Evolutionary conservation across 495 filamentous ascomycete genomes (phyloP), one percentile per base, ranked within the genome.

Genomic region (Melanomma pulvis-pyrius): DNA sequence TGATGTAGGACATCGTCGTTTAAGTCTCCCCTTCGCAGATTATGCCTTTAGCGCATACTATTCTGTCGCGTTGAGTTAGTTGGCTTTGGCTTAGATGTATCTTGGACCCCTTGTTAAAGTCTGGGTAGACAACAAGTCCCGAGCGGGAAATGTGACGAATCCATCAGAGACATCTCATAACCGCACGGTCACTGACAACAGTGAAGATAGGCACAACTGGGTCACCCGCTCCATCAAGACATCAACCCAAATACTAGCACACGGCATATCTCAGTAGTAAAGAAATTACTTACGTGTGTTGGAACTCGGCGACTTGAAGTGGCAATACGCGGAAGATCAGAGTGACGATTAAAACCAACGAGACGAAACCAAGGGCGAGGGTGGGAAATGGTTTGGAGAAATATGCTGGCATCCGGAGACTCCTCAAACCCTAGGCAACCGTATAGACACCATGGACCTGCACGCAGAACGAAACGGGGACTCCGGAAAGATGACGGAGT

Each of bases 261-360:
- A 44, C 13, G 9, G 4, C 39, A 44, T 7, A n/a, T 15, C 9
- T 13, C 13, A 26, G 39, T 22, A 51, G 26, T 32, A 2, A 12
- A 50, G 12, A 34, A 51, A 1, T 30, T 34, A 34, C 58, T 61
- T 61, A 61, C 58, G 4, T 7, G 32, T 57, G n/a, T 17, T 34
- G n/a, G 8, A 34, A 2, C 21, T 61, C 58, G 58, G 58, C 30
- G 58, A 46, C 58, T 61, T 12, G 26, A 61, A 50, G 58, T n/a
- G 25, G 58, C 17, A 32, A 61, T 36, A 17, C 25, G 22, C 19
- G 13, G 22, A 61, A 50, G 24, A 34, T 46, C 21, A 34, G 21
- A 44, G 44, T 51, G 30, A 34, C 8, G 21, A 25, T 19, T 30
- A 9, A 19, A 22, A 47, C 5, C 15, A 41, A 4, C 44, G 25